Percentiles rank a stretch among this genome's conserved stretches.
Conservation (phyloP, 2,329 filamentous ascomycete species). For the Ophiostoma pallidulum region DNA sequence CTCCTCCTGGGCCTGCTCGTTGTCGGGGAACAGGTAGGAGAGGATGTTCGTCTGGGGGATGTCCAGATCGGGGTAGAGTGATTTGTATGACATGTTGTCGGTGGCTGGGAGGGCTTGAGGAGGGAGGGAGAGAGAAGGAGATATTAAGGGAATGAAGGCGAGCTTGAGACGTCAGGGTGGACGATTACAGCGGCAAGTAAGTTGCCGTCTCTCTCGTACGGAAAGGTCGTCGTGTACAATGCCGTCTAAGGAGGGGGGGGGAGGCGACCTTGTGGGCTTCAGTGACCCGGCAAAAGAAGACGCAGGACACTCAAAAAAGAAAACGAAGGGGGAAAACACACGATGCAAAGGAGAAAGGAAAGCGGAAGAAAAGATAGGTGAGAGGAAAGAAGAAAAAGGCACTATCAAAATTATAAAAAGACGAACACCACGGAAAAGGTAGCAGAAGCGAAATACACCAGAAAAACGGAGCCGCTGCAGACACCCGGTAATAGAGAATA, state of each 20-base stretch:
- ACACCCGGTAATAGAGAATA: conserved; percentile 3
- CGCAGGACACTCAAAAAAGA: too few relatives aligned
- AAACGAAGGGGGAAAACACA: neutral
- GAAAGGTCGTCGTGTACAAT: too few relatives aligned
- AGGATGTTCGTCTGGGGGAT: conserved; percentile 37
- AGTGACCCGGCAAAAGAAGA: neutral
- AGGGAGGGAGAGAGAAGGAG: neutral
- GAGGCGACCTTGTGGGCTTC: too few relatives aligned
- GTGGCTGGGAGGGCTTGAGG: neutral
- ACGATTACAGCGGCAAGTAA: too few relatives aligned
- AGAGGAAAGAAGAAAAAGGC: neutral
- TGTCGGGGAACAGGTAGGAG: conserved; percentile 26
- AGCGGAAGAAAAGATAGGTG: neutral
- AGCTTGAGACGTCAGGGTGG: too few relatives aligned
- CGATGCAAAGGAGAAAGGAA: neutral
- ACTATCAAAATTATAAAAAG: neutral
- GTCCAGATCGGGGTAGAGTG: conserved; percentile 32
- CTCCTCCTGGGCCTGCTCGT: conserved; percentile 28
- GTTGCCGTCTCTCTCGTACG: too few relatives aligned
- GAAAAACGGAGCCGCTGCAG: neutral
- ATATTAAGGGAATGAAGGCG: too few relatives aligned
- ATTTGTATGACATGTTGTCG: conserved; percentile 31
- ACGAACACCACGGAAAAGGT: conserved; percentile 5
- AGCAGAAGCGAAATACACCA: neutral
- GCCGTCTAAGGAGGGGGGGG: too few relatives aligned